Base-by-base conservation (phyloP, 257 asterid genomes). In the Cruciata laevipes region DNA sequence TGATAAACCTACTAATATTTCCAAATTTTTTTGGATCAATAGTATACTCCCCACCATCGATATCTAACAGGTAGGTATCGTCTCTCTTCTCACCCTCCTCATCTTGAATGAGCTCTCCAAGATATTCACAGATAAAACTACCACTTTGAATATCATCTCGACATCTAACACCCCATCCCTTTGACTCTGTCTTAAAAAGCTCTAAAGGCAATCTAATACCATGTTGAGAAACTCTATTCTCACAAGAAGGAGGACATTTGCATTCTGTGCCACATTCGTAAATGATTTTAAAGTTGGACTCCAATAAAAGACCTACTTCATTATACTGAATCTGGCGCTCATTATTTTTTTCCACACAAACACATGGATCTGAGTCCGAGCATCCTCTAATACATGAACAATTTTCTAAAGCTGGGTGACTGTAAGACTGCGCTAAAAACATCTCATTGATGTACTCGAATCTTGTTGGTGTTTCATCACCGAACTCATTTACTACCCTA, bases 161-260 rank as follows among this genome's bases (percentile, higher is more conserved):
- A 56, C 96, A 81, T 76, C 99, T 83, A 31, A 94, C 85, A 10
- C 99, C 99, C 99, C 97, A 94, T 25, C 99, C 99, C 65, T 96
- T 82, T 1, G 78, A 73, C 68, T 80, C 74, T 0, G 99, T 94
- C 30, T 27, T 27, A 27, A 27, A 27, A 27, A 27, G 30, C 30
- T 27, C 30, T 27, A 27, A 27, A 27, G 68, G 82, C 69, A 77
- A 49, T 68, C 67, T 84, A 65, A 83, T 76, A 55, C 99, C 99
- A 7, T 80, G 85, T 71, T 94, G 97, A 62, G 75, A 73, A 69
- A 85, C 90, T 73, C 96, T 27, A 27, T 27, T 27, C 30, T 27
- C 30, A 27, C 30, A 27, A 27, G 30, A 27, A 27, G 30, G 30
- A 24, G 96, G 91, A 76, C 99, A 94, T 44, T 71, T 85, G 67